A percentile compares a stretch with the other conserved stretches of the same genome.
These are phyloP conservation scores for Nicotiana paniculata DNA, from an alignment of 257 asterid species.

Conservation along the genomic window DNA sequence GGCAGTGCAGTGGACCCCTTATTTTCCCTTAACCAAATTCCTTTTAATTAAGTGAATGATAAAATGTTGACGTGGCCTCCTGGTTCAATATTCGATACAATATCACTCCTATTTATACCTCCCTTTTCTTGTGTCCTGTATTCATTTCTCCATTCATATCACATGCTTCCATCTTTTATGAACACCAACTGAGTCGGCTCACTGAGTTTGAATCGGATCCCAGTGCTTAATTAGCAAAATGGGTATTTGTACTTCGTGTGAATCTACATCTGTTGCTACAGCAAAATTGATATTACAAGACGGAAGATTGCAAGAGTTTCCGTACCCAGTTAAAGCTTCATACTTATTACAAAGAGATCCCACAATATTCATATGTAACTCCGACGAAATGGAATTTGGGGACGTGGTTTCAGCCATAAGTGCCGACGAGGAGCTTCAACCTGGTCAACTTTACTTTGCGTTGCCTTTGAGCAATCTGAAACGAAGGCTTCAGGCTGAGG, in stretches of 20 bases:
- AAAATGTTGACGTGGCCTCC: constrained; percentile 47
- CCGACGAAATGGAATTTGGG: constrained; percentile 91
- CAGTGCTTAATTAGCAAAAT: constrained; percentile 3
- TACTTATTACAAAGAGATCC: constrained; percentile 65
- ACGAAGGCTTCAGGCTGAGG: constrained; percentile 67
- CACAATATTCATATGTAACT: constrained; percentile 62
- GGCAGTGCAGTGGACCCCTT: constrained; percentile 24
- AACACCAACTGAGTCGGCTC: too few species aligned
- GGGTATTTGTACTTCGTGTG: constrained; percentile 90
- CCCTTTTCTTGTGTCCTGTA: neutral
- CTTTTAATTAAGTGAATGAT: neutral
- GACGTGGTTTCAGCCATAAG: constrained; percentile 59
- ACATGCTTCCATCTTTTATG: too few species aligned
- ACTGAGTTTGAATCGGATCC: neutral
- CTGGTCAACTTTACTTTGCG: constrained; percentile 81
- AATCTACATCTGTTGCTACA: constrained; percentile 61
- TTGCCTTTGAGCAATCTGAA: constrained; percentile 56
- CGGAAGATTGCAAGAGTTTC: constrained; percentile 75
- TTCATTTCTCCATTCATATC: too few species aligned
- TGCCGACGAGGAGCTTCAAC: constrained; percentile 75
- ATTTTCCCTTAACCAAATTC: neutral
- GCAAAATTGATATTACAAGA: constrained; percentile 68
- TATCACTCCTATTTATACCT: neutral
- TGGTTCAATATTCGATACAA: constrained; percentile 36
- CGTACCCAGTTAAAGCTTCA: constrained; percentile 71